A percentile compares a stretch with the other conserved stretches of the same genome.
phyloP scores from a whole-genome alignment of 257 asterid genomes.

The Nicotiana undulata region DNA sequence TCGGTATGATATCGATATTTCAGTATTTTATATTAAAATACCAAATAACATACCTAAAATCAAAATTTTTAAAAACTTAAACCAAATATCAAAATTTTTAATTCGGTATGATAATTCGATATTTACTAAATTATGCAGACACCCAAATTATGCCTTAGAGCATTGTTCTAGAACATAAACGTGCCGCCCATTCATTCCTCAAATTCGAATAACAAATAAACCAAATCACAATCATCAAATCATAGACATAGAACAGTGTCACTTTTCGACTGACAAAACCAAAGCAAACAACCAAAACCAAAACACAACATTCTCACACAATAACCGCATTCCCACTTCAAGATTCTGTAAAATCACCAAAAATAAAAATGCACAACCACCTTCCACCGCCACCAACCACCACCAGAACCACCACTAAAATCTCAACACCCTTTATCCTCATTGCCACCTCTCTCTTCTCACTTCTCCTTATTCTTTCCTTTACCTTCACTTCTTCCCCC shows the following conservation, averaged over 20 bases:
- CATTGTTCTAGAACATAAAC: too few species aligned
- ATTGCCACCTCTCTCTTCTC: constrained; percentile 52
- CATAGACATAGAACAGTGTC: background rate
- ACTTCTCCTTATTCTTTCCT: constrained; percentile 43
- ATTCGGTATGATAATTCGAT: too few species aligned
- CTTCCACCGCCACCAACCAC: constrained; percentile 15
- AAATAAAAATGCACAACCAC: constrained; percentile 8
- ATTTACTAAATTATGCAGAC: too few species aligned
- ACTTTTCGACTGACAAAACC: background rate
- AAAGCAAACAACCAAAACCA: background rate
- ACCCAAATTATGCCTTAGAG: too few species aligned
- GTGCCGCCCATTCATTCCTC: too few species aligned
- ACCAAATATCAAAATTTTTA: too few species aligned
- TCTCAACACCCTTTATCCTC: constrained; percentile 30
- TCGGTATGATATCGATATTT: too few species aligned
- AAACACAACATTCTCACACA: background rate
- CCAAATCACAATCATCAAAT: background rate
- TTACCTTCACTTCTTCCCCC: constrained; percentile 36
- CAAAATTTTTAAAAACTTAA: too few species aligned
- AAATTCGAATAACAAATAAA: background rate
- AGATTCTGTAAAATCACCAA: constrained; percentile 3
- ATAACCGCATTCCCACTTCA: background rate
- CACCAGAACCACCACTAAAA: constrained; percentile 14
- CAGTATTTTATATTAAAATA: too few species aligned
- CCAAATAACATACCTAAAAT: too few species aligned